Conservation (phyloP, 2,329 filamentous ascomycete genomes). For the Cylindrodendrum hubeiense region DNA sequence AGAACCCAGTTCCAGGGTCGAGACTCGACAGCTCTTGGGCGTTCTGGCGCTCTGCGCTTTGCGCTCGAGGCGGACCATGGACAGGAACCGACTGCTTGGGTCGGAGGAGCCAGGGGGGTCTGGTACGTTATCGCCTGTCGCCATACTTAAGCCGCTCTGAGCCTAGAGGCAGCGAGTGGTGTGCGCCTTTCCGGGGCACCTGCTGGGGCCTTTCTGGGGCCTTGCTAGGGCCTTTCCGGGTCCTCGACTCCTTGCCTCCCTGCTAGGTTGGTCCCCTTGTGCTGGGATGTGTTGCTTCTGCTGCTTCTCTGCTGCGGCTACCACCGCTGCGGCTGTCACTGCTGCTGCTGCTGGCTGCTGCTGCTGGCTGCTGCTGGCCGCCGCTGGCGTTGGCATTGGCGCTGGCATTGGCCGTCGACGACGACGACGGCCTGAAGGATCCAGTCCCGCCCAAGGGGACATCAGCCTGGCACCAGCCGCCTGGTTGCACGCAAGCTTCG, state of each 20-base stretch:
- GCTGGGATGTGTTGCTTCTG: not conserved
- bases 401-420: too few species aligned
- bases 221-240: constrained; percentile 5
- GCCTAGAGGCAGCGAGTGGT: constrained; percentile 22
- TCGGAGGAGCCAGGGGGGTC: constrained; percentile 34
- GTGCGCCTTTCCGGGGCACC: not conserved
- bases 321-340: not conserved
- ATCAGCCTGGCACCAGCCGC: constrained; percentile 1
- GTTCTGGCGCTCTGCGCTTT: not conserved
- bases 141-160: constrained; percentile 35
- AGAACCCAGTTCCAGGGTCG: constrained; percentile 22
- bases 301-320: constrained; percentile 2
- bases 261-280: not conserved
- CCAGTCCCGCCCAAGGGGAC: constrained; percentile 12
- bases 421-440: constrained; percentile 21
- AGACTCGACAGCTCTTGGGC: constrained; percentile 25
- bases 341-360: not conserved
- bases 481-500: constrained; percentile 11
- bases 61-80: not conserved
- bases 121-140: constrained; percentile 32
- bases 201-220: not conserved
- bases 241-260: not conserved
- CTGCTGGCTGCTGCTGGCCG: not conserved
- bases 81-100: constrained; percentile 44
- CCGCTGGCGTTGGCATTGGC: constrained; percentile 5